Conservation (phyloP, 257 asterid genomes). For the Jasminum sambac region DNA sequence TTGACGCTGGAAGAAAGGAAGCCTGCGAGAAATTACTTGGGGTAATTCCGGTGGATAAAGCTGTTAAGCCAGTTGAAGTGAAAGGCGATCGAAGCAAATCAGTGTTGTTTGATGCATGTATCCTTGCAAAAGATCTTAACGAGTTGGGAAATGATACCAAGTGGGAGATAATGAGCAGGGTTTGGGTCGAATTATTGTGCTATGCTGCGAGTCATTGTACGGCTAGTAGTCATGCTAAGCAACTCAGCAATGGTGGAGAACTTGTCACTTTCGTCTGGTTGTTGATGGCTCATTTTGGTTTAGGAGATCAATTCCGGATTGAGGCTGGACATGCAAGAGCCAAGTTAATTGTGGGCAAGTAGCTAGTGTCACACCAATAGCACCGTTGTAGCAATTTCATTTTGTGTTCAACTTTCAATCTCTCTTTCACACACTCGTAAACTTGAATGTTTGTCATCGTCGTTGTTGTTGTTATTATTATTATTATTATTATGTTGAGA, state of each 20-base stretch:
- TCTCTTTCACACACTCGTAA: too few relatives aligned
- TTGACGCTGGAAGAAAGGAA: neutral
- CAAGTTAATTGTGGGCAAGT: neutral
- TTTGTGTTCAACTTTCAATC: neutral
- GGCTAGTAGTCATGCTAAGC: slow-evolving; percentile 34
- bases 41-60: slow-evolving; percentile 23
- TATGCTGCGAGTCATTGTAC: slow-evolving; percentile 42
- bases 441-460: too few relatives aligned
- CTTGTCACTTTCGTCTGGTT: slow-evolving; percentile 45
- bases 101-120: slow-evolving; percentile 19
- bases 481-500: too few relatives aligned
- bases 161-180: slow-evolving; percentile 35
- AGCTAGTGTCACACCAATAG: too few relatives aligned
- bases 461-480: too few relatives aligned
- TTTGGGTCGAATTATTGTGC: slow-evolving; percentile 46
- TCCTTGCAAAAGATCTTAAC: slow-evolving; percentile 21
- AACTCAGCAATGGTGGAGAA: slow-evolving; percentile 44
- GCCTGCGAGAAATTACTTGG: slow-evolving; percentile 6
- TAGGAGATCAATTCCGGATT: slow-evolving; percentile 1
- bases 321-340: neutral
- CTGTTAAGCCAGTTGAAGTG: neutral
- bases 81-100: slow-evolving; percentile 32
- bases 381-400: too few relatives aligned
- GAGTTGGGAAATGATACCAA: neutral
- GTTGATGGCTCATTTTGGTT: slow-evolving; percentile 47